Evolutionary conservation across 768 basidiomycete species (phyloP).

Genomic region (Phanerodontia chrysosporium): DNA sequence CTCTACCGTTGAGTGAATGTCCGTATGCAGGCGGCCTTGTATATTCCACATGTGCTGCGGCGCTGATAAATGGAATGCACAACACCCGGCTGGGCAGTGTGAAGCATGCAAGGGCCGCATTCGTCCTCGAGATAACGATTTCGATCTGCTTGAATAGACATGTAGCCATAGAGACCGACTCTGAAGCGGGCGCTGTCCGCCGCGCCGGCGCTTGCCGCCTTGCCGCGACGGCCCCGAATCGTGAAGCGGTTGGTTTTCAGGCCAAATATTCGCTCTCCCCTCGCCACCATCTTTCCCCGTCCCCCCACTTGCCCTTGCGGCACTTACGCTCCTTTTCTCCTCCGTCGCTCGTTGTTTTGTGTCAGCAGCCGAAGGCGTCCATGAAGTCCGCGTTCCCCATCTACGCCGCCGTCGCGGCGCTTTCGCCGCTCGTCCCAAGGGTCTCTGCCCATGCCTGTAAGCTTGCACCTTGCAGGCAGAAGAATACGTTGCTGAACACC

Average conservation of each 20-base stretch:
- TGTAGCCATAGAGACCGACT: conserved; percentile 3
- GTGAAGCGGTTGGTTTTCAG: neutral
- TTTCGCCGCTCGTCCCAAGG: neutral
- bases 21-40: neutral
- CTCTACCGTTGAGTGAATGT: conserved; percentile 26
- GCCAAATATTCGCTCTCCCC: neutral
- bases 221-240: neutral
- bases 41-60: neutral
- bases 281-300: neutral
- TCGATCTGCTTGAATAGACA: neutral
- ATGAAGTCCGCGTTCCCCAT: neutral
- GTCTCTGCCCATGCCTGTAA: neutral
- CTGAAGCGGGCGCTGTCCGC: neutral
- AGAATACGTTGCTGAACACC: neutral
- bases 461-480: neutral
- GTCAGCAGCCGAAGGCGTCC: neutral
- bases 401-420: neutral
- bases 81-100: neutral
- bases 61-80: neutral
- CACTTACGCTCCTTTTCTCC: neutral
- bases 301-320: conserved; percentile 1
- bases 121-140: neutral
- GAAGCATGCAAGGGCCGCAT: neutral
- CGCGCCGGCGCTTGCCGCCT: conserved; percentile 2
- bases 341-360: neutral